phyloP scores from a whole-genome alignment of 495 filamentous ascomycete species.

The Sporormia fimetaria region DNA sequence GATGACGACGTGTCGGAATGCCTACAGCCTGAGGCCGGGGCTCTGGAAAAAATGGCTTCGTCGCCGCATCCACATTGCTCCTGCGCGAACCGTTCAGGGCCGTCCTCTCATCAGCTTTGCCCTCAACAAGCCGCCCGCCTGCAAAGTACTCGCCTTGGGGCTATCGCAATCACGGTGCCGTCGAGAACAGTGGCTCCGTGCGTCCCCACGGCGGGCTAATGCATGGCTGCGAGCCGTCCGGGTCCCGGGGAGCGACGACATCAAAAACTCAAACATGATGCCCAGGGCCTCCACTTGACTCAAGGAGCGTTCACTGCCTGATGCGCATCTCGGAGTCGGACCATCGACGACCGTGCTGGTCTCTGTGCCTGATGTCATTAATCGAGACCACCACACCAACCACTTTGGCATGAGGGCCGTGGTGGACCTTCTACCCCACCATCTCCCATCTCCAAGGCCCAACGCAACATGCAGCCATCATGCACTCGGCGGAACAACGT shows the following conservation, averaged over 20 bases:
- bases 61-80: conserved; percentile 16
- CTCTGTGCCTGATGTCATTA: conserved; percentile 13
- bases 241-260: too few species aligned
- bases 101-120: conserved; percentile 7
- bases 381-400: too few species aligned
- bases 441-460: too few species aligned
- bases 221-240: conserved; percentile 21
- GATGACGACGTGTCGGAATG: conserved; percentile 19
- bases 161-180: background rate
- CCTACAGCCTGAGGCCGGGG: conserved; percentile 23
- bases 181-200: conserved; percentile 21
- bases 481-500: too few species aligned
- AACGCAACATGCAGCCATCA: too few species aligned
- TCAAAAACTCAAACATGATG: conserved; percentile 25
- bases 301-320: conserved; percentile 27
- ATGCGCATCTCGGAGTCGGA: conserved; percentile 27
- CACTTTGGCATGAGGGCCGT: too few species aligned
- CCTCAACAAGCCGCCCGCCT: conserved; percentile 6
- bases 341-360: conserved; percentile 12
- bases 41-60: conserved; percentile 21
- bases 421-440: too few species aligned
- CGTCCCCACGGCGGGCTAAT: conserved; percentile 22
- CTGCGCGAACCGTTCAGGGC: background rate
- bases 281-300: conserved; percentile 19
- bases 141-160: too few species aligned